phyloP scores from a whole-genome alignment of 169 alveolate species.

The Plasmodium vinckei region DNA sequence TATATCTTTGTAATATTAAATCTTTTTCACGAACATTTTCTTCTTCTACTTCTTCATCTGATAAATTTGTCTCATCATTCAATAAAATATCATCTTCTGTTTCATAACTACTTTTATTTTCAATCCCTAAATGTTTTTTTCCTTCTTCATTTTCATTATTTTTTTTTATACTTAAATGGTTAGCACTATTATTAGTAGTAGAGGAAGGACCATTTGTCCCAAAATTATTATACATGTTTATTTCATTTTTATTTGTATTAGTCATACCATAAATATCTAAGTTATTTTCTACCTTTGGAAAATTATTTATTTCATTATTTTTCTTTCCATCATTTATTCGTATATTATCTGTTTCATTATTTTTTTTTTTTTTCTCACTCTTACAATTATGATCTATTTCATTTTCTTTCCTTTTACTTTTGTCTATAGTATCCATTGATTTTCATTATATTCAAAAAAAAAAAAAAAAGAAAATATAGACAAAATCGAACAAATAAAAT shows the following conservation, averaged over 20 bases:
- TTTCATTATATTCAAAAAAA: slow-evolving; percentile 26
- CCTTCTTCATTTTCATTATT: slow-evolving; percentile 18
- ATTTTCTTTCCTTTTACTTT: slow-evolving; percentile 27
- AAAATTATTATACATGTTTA: slow-evolving; percentile 7
- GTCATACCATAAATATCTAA: slow-evolving; percentile 7
- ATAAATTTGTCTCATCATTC: slow-evolving; percentile 44
- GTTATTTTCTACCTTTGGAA: slow-evolving; percentile 25
- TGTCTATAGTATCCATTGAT: slow-evolving; percentile 72
- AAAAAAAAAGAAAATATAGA: slow-evolving; percentile 15
- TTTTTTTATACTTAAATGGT: background rate
- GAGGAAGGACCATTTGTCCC: too few species aligned
- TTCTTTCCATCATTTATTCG: slow-evolving; percentile 22
- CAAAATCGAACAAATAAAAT: background rate
- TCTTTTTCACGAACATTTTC: slow-evolving; percentile 52
- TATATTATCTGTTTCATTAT: background rate
- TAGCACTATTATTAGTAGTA: background rate
- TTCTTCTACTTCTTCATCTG: slow-evolving; percentile 74
- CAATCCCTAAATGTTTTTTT: slow-evolving; percentile 11
- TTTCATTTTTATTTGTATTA: slow-evolving; percentile 27
- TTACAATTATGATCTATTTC: slow-evolving; percentile 29
- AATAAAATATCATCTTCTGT: slow-evolving; percentile 45
- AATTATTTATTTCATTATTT: slow-evolving; percentile 19
- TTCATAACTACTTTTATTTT: slow-evolving; percentile 52
- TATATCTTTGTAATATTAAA: slow-evolving; percentile 64
- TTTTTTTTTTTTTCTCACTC: slow-evolving; percentile 22